phyloP scores from a whole-genome alignment of 306 rosid genomes.

The Sicyos edulis region DNA sequence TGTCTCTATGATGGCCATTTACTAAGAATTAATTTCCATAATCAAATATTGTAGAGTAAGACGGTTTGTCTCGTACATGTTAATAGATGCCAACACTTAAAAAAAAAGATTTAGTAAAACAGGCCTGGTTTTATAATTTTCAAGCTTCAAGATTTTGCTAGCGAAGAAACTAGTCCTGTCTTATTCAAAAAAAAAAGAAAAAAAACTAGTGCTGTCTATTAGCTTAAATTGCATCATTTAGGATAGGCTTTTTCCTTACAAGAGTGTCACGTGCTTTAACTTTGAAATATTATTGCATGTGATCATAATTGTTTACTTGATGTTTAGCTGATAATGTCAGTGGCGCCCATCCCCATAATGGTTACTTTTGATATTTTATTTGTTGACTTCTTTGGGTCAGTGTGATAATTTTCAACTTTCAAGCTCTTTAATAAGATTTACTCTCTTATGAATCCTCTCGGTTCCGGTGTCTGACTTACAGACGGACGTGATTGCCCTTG shows the following conservation, averaged over 20 bases:
- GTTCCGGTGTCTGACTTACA: no score
- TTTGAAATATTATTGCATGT: background rate
- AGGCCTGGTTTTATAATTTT: background rate
- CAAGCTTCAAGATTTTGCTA: background rate
- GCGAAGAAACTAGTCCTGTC: background rate
- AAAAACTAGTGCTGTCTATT: no score
- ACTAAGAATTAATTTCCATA: no score
- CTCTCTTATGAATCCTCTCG: background rate
- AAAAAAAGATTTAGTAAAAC: background rate
- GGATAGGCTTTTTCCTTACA: background rate
- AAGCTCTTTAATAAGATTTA: slow-evolving; percentile 3
- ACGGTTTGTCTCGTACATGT: no score
- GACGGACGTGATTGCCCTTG: no score
- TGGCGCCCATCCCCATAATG: background rate
- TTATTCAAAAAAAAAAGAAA: no score
- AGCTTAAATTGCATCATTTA: background rate
- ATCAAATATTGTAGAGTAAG: no score
- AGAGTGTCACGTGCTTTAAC: background rate
- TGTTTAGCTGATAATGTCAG: background rate
- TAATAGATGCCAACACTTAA: no score
- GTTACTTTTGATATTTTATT: background rate
- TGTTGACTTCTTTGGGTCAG: background rate
- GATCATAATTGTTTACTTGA: slow-evolving; percentile 11
- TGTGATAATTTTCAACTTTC: background rate
- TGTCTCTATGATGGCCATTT: no score